A percentile compares a stretch with the other conserved stretches of the same genome.
Conservation (phyloP, 2,329 filamentous ascomycete genomes). For the Aschersonia sp. region DNA sequence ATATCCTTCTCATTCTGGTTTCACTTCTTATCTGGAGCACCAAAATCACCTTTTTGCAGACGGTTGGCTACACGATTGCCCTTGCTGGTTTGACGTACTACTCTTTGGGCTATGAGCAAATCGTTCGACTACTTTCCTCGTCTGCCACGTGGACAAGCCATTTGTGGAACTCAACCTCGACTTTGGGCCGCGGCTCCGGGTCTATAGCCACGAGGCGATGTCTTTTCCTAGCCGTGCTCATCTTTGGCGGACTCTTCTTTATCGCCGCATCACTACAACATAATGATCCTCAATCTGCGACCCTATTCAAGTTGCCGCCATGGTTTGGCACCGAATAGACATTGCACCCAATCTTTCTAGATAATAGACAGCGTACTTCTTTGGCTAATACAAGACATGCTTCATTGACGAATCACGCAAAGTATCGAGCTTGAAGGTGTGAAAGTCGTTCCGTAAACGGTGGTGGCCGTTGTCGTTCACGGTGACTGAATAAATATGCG, state of each 20-base stretch:
- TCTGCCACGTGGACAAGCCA: slow-evolving; percentile 10
- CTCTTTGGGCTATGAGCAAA: slow-evolving; percentile 24
- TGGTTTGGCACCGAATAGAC: slow-evolving; percentile 6
- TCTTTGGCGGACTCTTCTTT: slow-evolving; percentile 6
- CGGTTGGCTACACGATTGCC: slow-evolving; percentile 64
- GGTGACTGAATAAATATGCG: no score
- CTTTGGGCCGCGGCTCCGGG: slow-evolving; percentile 4
- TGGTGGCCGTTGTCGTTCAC: no score
- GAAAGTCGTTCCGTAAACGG: no score
- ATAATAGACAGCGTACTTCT: neutral
- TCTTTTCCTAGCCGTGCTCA: slow-evolving; percentile 5
- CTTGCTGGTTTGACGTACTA: slow-evolving; percentile 35
- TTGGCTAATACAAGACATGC: neutral
- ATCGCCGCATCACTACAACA: slow-evolving; percentile 5
- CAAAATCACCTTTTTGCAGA: slow-evolving; percentile 54
- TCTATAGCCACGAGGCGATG: slow-evolving; percentile 4
- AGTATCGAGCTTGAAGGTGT: no score
- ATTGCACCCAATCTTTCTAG: neutral
- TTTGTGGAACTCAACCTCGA: slow-evolving; percentile 8
- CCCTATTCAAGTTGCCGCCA: neutral
- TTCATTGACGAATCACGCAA: no score
- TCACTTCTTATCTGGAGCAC: slow-evolving; percentile 70
- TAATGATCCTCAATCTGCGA: slow-evolving; percentile 1
- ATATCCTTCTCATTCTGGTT: slow-evolving; percentile 65
- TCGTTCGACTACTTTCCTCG: slow-evolving; percentile 10